Evolutionary conservation across 495 filamentous ascomycete species (phyloP), one percentile per base, ranked within the genome.

Genomic region (Daldinia childiae): DNA sequence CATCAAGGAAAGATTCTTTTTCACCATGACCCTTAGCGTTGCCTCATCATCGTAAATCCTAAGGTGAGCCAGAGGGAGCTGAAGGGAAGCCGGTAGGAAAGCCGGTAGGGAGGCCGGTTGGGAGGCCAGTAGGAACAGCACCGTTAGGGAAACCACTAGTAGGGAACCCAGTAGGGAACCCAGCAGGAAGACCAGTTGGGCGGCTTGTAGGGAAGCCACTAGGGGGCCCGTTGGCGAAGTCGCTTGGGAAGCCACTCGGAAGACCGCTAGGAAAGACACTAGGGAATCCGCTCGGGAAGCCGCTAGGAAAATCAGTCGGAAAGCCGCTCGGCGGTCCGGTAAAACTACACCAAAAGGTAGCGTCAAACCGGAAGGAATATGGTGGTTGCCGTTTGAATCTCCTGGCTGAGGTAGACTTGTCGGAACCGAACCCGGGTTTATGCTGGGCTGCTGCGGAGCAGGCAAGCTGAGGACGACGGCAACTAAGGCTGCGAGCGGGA

Each of bases 401-500:
- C 50, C 26, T 26, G 50, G 27, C 8, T 30, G 12, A 29, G 50
- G 27, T 2, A 27, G 12, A 14, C 2, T n/a, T 7, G 24, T 54
- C 7, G 50, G 50, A n/a, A 30, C 2, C 0, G 50, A 24, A 26
- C 17, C 15, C 5, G 50, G 50, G 50, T 24, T 26, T n/a, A 15
- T 29, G 26, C 11, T 52, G 50, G 24, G 26, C 11, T 36, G 36
- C 7, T 71, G 34, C 8, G 39, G 50, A 21, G 68, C 58, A 7
- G 71, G 71, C n/a, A 73, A 48, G 57, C 75, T 63, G 15, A 72
- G 48, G 27, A 30, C 56, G 29, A 72, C 34, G 24, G 73, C 69
- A 19, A 54, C 29, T 8, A 79, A 56, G 29, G 76, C 65, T 19
- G 39, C 68, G 6, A 79, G 32, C 5, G 70, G 64, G 9, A 79